phyloP scores from a whole-genome alignment of 148 eudicot species.

The Heliosperma pusillum region DNA sequence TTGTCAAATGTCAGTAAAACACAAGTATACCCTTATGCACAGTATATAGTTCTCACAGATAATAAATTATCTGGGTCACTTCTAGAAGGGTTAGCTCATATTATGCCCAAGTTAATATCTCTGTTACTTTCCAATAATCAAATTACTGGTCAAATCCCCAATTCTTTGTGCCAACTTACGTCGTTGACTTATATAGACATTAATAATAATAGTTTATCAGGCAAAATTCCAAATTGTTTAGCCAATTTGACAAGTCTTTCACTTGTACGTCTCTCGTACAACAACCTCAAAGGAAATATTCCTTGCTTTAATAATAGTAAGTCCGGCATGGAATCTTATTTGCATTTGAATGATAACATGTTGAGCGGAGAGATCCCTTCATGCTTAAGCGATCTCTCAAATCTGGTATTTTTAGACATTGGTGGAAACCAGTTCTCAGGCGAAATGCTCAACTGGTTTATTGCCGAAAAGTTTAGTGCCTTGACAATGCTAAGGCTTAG shows the following conservation, averaged over 20 bases:
- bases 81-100: background rate
- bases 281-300: constrained; percentile 23
- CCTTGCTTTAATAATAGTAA: constrained; percentile 8
- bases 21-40: background rate
- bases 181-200: background rate
- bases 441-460: background rate
- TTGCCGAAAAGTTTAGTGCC: background rate
- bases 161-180: constrained; percentile 11
- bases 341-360: background rate
- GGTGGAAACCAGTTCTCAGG: constrained; percentile 18
- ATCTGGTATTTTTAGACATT: background rate
- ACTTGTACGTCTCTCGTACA: constrained; percentile 11
- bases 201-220: constrained; percentile 3
- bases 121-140: constrained; percentile 2
- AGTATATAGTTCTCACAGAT: background rate
- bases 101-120: background rate
- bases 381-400: background rate
- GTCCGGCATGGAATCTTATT: background rate
- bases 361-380: background rate
- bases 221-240: constrained; percentile 17
- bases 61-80: background rate
- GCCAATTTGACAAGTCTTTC: background rate
- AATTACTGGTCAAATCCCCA: constrained; percentile 7
- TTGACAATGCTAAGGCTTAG: background rate
- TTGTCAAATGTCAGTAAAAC: background rate